Conservation (phyloP, 2,329 filamentous ascomycete genomes). For the Dactylellina drechsleri region DNA sequence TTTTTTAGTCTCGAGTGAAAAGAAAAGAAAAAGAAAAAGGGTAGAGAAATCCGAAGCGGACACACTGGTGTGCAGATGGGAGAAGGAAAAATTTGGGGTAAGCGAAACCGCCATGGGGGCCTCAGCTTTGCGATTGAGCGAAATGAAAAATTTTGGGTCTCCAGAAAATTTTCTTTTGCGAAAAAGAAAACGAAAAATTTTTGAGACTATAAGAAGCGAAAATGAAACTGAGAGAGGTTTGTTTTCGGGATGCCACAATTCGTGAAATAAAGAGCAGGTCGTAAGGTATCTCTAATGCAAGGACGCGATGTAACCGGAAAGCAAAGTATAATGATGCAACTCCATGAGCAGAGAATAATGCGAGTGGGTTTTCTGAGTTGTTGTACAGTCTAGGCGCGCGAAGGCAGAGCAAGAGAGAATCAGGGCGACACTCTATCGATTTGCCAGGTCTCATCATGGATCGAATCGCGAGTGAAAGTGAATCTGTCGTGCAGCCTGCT, state of each 20-base stretch:
- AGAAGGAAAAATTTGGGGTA: constrained; percentile 17
- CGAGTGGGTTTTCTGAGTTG: constrained; percentile 31
- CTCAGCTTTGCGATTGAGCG: constrained; percentile 3
- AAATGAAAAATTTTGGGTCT: constrained; percentile 33
- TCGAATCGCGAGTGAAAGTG: constrained; percentile 75
- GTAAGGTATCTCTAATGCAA: constrained; percentile 55
- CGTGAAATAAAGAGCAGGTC: constrained; percentile 52
- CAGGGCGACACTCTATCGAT: constrained; percentile 79
- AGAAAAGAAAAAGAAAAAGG: constrained; percentile 16
- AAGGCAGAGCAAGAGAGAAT: constrained; percentile 8
- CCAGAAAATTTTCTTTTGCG: constrained; percentile 22
- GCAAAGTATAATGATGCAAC: constrained; percentile 51
- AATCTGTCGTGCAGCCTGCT: constrained; percentile 95
- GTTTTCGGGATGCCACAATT: constrained; percentile 33
- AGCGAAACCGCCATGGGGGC: constrained; percentile 32
- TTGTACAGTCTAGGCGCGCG: constrained; percentile 38
- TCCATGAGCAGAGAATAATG: constrained; percentile 39
- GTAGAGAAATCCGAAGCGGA: constrained; percentile 25
- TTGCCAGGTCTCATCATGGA: constrained; percentile 68
- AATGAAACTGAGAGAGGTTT: constrained; percentile 15
- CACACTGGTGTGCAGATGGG: constrained; percentile 25
- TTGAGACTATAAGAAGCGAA: not conserved
- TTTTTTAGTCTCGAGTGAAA: constrained; percentile 31
- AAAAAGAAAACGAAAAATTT: constrained; percentile 19
- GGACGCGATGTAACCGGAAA: constrained; percentile 53